Evolutionary conservation across 345 rosid genomes (phyloP).

Genomic region (Noccaea bulbosa): DNA sequence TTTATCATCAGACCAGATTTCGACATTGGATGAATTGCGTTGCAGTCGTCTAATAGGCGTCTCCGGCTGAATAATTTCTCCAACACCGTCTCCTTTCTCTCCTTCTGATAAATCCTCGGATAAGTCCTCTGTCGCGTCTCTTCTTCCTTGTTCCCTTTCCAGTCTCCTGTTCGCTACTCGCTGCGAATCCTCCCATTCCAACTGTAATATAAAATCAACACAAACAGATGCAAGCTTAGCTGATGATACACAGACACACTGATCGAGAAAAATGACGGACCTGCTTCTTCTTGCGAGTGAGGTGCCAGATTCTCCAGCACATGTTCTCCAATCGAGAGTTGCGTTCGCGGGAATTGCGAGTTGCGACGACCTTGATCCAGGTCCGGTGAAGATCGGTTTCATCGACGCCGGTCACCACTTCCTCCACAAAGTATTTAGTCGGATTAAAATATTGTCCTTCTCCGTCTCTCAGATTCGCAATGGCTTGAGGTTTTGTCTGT

Average conservation of each 20-base stretch:
- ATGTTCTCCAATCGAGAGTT: conserved; percentile 95
- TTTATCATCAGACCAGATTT: conserved; percentile 95
- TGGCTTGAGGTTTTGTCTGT: conserved; percentile 45
- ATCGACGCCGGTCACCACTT: conserved; percentile 90
- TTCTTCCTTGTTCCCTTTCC: conserved; percentile 85
- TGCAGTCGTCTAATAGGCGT: conserved; percentile 68
- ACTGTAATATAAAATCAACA: conserved; percentile 39
- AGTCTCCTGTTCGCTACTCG: conserved; percentile 59
- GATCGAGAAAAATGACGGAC: conserved; percentile 33
- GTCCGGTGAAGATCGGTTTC: conserved; percentile 89
- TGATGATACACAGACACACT: background rate
- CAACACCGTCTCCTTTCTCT: conserved; percentile 79
- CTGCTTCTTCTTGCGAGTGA: conserved; percentile 98
- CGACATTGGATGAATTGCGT: conserved; percentile 72
- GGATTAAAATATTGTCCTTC: conserved; percentile 76
- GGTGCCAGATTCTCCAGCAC: conserved; percentile 99
- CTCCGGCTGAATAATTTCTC: conserved; percentile 62
- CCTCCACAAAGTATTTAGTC: conserved; percentile 90
- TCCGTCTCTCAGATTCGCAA: conserved; percentile 55
- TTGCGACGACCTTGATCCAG: conserved; percentile 97
- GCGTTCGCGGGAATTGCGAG: conserved; percentile 90
- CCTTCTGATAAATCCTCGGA: conserved; percentile 95
- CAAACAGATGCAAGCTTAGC: background rate
- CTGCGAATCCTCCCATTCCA: conserved; percentile 80
- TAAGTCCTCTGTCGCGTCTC: conserved; percentile 87